phyloP scores from a whole-genome alignment of 139 green algal genomes.

The Asterochloris erici region DNA sequence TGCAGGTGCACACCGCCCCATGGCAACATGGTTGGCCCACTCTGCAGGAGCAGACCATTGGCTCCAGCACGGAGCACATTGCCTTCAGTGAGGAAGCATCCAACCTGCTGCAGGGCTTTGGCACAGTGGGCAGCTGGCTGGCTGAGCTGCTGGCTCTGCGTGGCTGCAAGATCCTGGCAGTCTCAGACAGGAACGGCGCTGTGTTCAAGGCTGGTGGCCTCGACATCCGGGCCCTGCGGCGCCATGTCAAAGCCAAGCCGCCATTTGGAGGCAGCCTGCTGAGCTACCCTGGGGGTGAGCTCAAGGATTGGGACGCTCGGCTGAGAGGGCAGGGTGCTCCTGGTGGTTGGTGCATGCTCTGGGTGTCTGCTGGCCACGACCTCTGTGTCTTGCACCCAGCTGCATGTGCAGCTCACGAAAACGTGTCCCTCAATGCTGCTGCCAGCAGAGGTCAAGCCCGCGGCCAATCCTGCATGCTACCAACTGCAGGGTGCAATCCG shows the following conservation, averaged over 20 bases:
- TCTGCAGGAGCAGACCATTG: too few relatives aligned
- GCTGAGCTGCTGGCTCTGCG: conserved; percentile 67
- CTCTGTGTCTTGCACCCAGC: too few relatives aligned
- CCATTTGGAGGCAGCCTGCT: conserved; percentile 23
- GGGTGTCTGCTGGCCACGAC: too few relatives aligned
- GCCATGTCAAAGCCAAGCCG: conserved; percentile 46
- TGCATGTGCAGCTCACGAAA: too few relatives aligned
- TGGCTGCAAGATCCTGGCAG: conserved; percentile 72
- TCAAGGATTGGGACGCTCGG: background rate
- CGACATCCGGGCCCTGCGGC: conserved; percentile 61
- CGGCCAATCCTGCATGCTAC: too few relatives aligned
- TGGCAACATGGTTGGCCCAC: too few relatives aligned
- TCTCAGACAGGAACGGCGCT: conserved; percentile 73
- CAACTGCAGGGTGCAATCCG: too few relatives aligned
- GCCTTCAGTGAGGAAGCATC: background rate
- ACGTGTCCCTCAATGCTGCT: too few relatives aligned
- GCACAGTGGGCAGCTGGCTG: conserved; percentile 75
- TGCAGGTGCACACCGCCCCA: too few relatives aligned
- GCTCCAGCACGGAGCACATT: background rate
- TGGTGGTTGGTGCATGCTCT: too few relatives aligned
- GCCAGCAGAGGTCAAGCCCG: too few relatives aligned
- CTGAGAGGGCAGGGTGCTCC: too few relatives aligned
- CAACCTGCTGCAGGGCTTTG: conserved; percentile 73
- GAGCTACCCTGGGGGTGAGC: conserved; percentile 25
- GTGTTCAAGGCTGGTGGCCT: conserved; percentile 70